Evolutionary conservation across 192 early-diverging fungal genomes (phyloP), one percentile per base, ranked within the genome.

Genomic region (Geosiphon pyriformis): DNA sequence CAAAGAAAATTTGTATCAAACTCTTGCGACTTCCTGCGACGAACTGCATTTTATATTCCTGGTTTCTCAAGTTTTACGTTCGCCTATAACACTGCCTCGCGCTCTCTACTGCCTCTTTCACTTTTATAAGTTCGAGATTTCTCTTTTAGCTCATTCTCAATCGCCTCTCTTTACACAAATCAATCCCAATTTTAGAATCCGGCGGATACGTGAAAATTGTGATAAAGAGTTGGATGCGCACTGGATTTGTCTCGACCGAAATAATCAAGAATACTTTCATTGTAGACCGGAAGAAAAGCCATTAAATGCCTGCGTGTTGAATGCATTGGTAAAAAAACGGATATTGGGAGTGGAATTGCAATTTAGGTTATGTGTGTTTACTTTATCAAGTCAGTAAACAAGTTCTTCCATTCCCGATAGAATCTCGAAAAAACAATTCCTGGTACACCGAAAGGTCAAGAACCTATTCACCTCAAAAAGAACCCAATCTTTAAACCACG

Each of bases 241-340:
- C 76, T 98, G 92, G 89, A 76, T 92, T 66, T 96, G 94, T 70
- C 77, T 96, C 58, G 96, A 98, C 66, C 79, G 76, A 64, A 90
- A 93, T 70, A 98, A 98, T 77, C 96, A 98, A 69, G 84, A 90
- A 59, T 84, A 88, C 67, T 84, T 83, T 69, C 76, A 79, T 23
- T 96, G 94, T 77, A 85, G 95, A 33, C 73, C 79, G 42, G 78
- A 84, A 68, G 96, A 98, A 74, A 75, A 76, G 57, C 76, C 73
- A 1, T 91, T 94, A 69, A 96, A 94, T 80, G 80, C 83, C 49
- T 98, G 96, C 74, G 87, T 95, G 35, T 94, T 95, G 64, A 84
- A 83, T 30, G 87, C 91, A 60, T 76, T 98, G 76, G 92, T 93
- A 83, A 42, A 83, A 72, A 17, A 31, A 0, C 2, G 7, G 7